phyloP scores from a whole-genome alignment of 2,329 filamentous ascomycete genomes.

The Gremmenia infestans region DNA sequence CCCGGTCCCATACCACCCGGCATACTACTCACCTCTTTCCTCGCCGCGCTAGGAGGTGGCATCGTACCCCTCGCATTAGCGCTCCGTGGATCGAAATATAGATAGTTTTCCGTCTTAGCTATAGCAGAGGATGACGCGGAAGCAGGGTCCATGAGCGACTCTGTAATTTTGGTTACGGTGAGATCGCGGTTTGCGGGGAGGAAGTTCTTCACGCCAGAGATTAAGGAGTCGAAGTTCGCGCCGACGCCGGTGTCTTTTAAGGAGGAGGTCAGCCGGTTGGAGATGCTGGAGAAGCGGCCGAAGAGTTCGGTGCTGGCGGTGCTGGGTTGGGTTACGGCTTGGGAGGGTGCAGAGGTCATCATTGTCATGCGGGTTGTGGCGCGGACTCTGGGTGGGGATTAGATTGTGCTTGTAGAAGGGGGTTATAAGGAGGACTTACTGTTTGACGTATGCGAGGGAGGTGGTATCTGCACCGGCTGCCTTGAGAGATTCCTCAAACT shows the following conservation, averaged over 20 bases:
- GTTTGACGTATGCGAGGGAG: conserved; percentile 79
- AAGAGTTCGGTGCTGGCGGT: conserved; percentile 72
- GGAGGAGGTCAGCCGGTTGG: conserved; percentile 85
- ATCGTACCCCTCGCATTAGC: conserved; percentile 90
- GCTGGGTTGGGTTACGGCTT: conserved; percentile 48
- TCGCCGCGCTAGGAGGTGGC: conserved; percentile 67
- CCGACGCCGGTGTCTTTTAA: conserved; percentile 85
- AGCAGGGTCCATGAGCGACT: conserved; percentile 95
- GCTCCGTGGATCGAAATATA: conserved; percentile 94
- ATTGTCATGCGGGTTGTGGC: conserved; percentile 98
- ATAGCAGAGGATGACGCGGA: conserved; percentile 87
- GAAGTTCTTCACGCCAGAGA: conserved; percentile 97
- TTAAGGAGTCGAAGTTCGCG: conserved; percentile 87
- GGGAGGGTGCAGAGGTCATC: conserved; percentile 74
- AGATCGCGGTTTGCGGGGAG: conserved; percentile 93
- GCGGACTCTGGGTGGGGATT: conserved; percentile 58
- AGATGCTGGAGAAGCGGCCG: conserved; percentile 87
- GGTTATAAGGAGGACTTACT: conserved; percentile 47
- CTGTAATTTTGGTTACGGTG: conserved; percentile 95
- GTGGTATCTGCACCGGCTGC: conserved; percentile 70
- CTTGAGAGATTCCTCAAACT: conserved; percentile 79
- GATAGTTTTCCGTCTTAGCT: conserved; percentile 90
- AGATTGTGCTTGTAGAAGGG: conserved; percentile 3
- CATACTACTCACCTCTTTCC: conserved; percentile 39
- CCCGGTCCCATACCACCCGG: conserved; percentile 50